A percentile compares a stretch with the other conserved stretches of the same genome.
phyloP scores from a whole-genome alignment of 306 rosid genomes.

The Dryas drummondii region DNA sequence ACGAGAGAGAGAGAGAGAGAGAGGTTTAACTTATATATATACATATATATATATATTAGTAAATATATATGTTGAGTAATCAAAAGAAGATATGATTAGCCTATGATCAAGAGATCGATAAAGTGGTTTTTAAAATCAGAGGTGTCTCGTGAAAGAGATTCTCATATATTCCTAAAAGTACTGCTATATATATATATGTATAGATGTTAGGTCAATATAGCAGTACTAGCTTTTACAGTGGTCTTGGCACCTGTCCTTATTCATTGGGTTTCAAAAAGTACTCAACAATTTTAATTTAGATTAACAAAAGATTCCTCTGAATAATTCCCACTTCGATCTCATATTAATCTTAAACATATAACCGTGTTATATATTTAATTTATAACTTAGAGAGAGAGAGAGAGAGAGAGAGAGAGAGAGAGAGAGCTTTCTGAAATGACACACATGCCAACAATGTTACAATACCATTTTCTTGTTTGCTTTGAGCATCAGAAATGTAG shows the following conservation, averaged over 20 bases:
- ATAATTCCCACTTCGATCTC: background rate
- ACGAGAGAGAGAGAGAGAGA: slow-evolving; percentile 12
- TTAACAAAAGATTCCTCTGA: slow-evolving; percentile 4
- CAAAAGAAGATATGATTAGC: slow-evolving; percentile 34
- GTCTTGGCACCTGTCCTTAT: background rate
- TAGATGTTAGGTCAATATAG: slow-evolving; percentile 17
- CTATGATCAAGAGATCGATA: slow-evolving; percentile 28
- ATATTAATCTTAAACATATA: no score
- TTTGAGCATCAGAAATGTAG: slow-evolving; percentile 3
- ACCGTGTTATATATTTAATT: background rate
- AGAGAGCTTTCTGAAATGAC: slow-evolving; percentile 14
- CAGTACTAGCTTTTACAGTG: background rate
- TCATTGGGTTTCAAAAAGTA: no score
- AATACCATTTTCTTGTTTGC: slow-evolving; percentile 11
- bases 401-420: slow-evolving; percentile 13
- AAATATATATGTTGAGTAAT: background rate
- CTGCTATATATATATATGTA: background rate
- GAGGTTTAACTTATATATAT: background rate
- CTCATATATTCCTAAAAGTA: background rate
- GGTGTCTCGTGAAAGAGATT: slow-evolving; percentile 23
- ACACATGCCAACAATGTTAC: background rate
- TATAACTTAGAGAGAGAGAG: background rate
- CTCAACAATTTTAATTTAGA: no score
- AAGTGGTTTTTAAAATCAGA: slow-evolving; percentile 28
- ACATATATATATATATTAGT: background rate